Percentiles rank a stretch among this genome's conserved stretches.
phyloP scores from a whole-genome alignment of 305 asterid species.

The Fraxinus latifolia region DNA sequence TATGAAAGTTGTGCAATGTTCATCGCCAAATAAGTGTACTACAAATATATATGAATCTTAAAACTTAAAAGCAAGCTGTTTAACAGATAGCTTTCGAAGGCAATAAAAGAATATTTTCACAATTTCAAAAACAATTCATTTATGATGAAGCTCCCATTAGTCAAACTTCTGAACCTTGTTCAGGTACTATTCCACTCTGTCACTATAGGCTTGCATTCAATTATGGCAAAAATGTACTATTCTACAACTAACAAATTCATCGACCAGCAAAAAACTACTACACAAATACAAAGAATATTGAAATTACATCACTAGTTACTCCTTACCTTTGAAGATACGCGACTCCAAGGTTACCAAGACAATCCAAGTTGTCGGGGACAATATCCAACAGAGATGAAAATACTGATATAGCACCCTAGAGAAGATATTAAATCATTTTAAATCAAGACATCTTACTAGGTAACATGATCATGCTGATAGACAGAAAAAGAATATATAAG shows the following conservation, averaged over 20 bases:
- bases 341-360: constrained; percentile 87
- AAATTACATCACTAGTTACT: constrained; percentile 1
- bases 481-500: constrained; percentile 1
- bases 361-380: constrained; percentile 84
- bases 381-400: constrained; percentile 72
- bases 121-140: not conserved
- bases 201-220: not conserved
- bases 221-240: not conserved
- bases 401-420: constrained; percentile 84
- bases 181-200: not conserved
- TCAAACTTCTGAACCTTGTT: constrained; percentile 7
- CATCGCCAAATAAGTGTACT: not conserved
- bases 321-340: constrained; percentile 83
- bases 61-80: not conserved
- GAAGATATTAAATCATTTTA: constrained; percentile 34
- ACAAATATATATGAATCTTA: not conserved
- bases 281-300: not conserved
- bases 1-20: not conserved
- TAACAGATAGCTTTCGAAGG: not conserved
- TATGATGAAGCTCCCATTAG: not conserved
- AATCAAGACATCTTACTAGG: constrained; percentile 23
- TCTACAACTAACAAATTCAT: not conserved
- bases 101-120: not conserved
- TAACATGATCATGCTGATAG: constrained; percentile 11
- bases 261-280: not conserved